Conservation (phyloP, 1,284 basidiomycete genomes). For the Cutaneotrichosporon arboriforme region DNA sequence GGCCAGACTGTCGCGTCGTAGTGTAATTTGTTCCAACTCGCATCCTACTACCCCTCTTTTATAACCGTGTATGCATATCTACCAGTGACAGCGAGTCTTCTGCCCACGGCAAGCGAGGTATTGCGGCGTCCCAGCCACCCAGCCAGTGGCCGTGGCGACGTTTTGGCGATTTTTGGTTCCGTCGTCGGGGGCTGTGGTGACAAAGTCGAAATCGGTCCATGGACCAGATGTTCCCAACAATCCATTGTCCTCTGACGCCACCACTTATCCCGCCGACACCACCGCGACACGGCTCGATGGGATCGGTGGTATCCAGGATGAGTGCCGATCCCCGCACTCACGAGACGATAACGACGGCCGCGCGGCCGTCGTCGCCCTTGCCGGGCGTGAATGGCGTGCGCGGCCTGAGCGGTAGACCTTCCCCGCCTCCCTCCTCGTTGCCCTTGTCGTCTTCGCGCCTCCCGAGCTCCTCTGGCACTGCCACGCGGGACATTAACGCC, state of each 20-base stretch:
- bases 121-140: too few relatives aligned
- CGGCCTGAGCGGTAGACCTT: background rate
- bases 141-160: too few relatives aligned
- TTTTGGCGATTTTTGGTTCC: too few relatives aligned
- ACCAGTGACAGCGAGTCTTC: too few relatives aligned
- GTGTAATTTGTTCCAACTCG: background rate
- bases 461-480: background rate
- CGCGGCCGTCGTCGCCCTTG: too few relatives aligned
- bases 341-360: background rate
- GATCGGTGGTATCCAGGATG: slow-evolving; percentile 15
- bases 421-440: background rate
- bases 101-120: too few relatives aligned
- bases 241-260: too few relatives aligned
- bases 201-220: too few relatives aligned
- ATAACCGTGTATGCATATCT: background rate
- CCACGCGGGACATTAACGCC: slow-evolving; percentile 5
- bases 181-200: too few relatives aligned
- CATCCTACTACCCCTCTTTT: background rate
- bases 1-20: slow-evolving; percentile 12
- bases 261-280: background rate
- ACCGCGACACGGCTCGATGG: slow-evolving; percentile 4
- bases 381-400: background rate
- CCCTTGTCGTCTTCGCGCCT: background rate
- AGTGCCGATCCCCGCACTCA: slow-evolving; percentile 18
- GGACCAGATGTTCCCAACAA: too few relatives aligned